Base-by-base conservation (phyloP, 257 asterid species). In the Penstemon davidsonii region DNA sequence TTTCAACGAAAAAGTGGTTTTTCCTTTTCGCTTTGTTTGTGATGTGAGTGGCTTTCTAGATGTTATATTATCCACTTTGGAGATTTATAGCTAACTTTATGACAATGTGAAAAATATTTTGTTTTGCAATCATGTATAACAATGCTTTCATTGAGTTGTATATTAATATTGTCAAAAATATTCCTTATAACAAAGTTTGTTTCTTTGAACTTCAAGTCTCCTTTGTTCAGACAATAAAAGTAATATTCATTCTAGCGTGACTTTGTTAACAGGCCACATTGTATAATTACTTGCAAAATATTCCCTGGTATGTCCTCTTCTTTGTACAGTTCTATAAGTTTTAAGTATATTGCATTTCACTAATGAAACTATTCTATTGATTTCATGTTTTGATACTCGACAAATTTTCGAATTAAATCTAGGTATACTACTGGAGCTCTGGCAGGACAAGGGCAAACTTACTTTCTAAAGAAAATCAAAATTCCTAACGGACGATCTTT, bases 231-330 rank as follows among this genome's bases (percentile, higher is more conserved):
- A 25, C 33, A 25, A 25, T 25, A 25, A 25, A 25, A 25, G 33
- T 25, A 25, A 1, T 25, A 25, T 25, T 25, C 33, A 25, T 25
- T 25, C 33, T 25, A 25, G 33, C 2, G 33, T 25, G 5, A 62
- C 42, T 63, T 81, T 78, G 56, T 60, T 65, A 60, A 73, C 92
- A 88, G 93, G 85, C 85, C n/a, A 78, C 79, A 5, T 1, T 41
- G 74, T 72, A 72, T 73, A 80, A 76, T 41, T 77, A 41, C 69
- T 71, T 87, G 62, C 76, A 4, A 63, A 75, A 62, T 55, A 38
- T 82, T 43, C 87, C 92, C 55, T 86, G 96, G 96, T 88, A 86
- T 57, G 72, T 63, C 59, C 1, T 40, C 63, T 66, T 62, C 46
- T 55, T 52, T 10, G 18, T 18, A 51, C 41, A 4, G 51, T 46